These are phyloP conservation scores for Cladochytrium replicatum DNA, from an alignment of 192 early-diverging fungal genomes.

Conservation along the genomic window DNA sequence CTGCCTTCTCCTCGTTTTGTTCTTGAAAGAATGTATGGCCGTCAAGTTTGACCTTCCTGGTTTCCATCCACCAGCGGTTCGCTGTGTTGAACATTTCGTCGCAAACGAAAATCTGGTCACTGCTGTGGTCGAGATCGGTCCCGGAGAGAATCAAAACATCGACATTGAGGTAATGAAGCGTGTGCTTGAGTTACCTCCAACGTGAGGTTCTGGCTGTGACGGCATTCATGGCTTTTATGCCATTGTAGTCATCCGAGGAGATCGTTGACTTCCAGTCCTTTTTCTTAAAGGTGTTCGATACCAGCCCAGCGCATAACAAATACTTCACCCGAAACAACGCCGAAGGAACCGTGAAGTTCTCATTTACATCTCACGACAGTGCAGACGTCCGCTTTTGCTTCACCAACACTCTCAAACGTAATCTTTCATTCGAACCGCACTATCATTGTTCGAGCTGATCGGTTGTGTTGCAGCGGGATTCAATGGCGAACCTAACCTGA, in stretches of 20 bases:
- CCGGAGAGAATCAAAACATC: constrained; percentile 64
- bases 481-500: too few relatives aligned
- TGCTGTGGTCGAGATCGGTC: constrained; percentile 54
- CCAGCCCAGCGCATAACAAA: constrained; percentile 53
- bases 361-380: constrained; percentile 78
- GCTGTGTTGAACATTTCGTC: constrained; percentile 71
- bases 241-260: neutral
- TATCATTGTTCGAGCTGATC: too few relatives aligned
- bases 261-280: constrained; percentile 1
- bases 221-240: neutral
- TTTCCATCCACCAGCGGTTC: constrained; percentile 25
- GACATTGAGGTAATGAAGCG: constrained; percentile 47
- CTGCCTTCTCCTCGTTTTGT: too few relatives aligned
- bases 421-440: too few relatives aligned
- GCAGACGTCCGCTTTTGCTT: constrained; percentile 80
- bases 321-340: constrained; percentile 58
- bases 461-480: too few relatives aligned
- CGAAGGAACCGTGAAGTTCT: constrained; percentile 53
- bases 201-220: neutral
- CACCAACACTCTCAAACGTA: constrained; percentile 61
- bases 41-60: constrained; percentile 76
- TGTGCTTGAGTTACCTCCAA: too few relatives aligned
- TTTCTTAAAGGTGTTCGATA: constrained; percentile 65
- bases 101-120: constrained; percentile 58
- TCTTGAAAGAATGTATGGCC: too few relatives aligned